These are phyloP conservation scores for Amanita subjunquillea DNA, from an alignment of 768 basidiomycete genomes.

Conservation along the genomic window DNA sequence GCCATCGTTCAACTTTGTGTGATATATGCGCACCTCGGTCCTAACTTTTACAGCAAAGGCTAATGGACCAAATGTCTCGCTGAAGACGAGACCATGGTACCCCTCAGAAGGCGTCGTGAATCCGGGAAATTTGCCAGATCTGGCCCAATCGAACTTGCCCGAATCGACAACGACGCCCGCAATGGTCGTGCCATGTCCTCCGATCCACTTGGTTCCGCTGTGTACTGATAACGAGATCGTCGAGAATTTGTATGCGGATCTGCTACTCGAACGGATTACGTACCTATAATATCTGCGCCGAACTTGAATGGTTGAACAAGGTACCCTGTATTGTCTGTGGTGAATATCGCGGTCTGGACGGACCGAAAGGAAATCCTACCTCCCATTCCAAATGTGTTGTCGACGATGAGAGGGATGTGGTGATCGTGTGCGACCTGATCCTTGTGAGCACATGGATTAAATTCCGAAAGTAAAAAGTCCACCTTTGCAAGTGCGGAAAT, in stretches of 20 bases:
- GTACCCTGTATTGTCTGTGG: conserved; percentile 28
- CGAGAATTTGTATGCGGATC: background rate
- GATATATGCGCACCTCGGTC: conserved; percentile 20
- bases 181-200: conserved; percentile 73
- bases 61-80: conserved; percentile 52
- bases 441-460: background rate
- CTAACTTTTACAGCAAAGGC: conserved; percentile 65
- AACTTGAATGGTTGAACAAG: conserved; percentile 58
- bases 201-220: conserved; percentile 81
- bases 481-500: conserved; percentile 64
- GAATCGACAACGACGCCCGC: conserved; percentile 68
- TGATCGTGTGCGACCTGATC: conserved; percentile 57
- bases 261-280: conserved; percentile 8
- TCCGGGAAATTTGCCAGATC: conserved; percentile 58
- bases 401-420: conserved; percentile 70
- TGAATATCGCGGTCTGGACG: conserved; percentile 9
- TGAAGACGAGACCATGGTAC: conserved; percentile 63
- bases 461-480: background rate
- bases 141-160: conserved; percentile 68
- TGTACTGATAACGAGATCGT: conserved; percentile 32
- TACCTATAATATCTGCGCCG: conserved; percentile 70
- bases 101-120: conserved; percentile 71
- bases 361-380: conserved; percentile 19
- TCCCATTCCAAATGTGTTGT: conserved; percentile 73
- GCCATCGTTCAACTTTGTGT: conserved; percentile 1